A percentile compares a stretch with the other conserved stretches of the same genome.
Evolutionary conservation across 257 asterid genomes (phyloP).

Genomic region (Solanum bulbocastanum): DNA sequence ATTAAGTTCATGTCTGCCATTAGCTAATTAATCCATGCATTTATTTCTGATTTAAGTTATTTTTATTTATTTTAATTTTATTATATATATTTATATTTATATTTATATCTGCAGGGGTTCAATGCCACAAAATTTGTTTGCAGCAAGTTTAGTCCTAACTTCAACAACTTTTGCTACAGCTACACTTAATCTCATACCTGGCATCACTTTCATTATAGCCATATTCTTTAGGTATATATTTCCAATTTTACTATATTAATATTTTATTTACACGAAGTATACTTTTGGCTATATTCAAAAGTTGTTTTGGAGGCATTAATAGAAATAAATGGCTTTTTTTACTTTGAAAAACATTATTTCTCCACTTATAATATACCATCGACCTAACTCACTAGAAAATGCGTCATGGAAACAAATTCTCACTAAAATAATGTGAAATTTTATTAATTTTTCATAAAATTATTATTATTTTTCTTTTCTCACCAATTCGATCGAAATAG

Average conservation of each 20-base stretch:
- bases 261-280: neutral
- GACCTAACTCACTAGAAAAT: neutral
- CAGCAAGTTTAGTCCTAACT: conserved; percentile 34
- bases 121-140: conserved; percentile 39
- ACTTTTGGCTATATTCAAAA: neutral
- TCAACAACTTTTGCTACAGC: conserved; percentile 46
- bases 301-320: neutral
- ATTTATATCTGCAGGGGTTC: conserved; percentile 27
- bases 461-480: too few relatives aligned
- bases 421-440: neutral
- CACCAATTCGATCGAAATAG: too few relatives aligned
- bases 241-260: neutral
- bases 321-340: too few relatives aligned
- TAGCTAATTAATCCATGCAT: neutral
- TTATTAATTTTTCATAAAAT: too few relatives aligned
- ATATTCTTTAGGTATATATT: conserved; percentile 30
- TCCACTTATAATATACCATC: neutral
- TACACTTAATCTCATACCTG: conserved; percentile 34
- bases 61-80: neutral
- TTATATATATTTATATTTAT: neutral
- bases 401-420: too few relatives aligned
- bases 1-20: neutral
- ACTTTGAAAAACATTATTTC: neutral
- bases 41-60: neutral
- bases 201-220: conserved; percentile 37